Conservation (phyloP, 192 early-diverging fungal genomes). For the Coemansia sp. region DNA sequence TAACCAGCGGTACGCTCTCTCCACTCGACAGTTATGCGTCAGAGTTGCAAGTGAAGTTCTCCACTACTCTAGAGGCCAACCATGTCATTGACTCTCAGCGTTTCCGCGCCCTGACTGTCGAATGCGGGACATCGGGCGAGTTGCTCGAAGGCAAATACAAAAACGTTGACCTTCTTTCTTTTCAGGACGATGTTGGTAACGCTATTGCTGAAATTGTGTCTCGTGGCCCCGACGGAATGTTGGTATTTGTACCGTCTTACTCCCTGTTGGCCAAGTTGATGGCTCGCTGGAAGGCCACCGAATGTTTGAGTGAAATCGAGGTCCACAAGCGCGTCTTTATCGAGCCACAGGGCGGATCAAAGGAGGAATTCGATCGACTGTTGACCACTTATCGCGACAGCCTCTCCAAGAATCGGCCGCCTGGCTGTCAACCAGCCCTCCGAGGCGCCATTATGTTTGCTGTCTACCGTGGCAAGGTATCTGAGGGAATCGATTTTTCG, state of each 20-base stretch:
- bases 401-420: conserved; percentile 29
- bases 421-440: conserved; percentile 1
- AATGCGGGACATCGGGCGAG: conserved; percentile 50
- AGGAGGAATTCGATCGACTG: conserved; percentile 49
- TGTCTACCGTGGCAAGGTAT: conserved; percentile 59
- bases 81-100: conserved; percentile 72
- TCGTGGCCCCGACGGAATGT: conserved; percentile 50
- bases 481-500: conserved; percentile 57
- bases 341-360: conserved; percentile 45
- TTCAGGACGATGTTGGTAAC: conserved; percentile 62
- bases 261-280: conserved; percentile 47
- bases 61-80: conserved; percentile 60
- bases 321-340: conserved; percentile 41
- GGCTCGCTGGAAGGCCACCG: conserved; percentile 51
- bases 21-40: conserved; percentile 63
- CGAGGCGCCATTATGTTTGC: conserved; percentile 56
- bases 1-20: conserved; percentile 73
- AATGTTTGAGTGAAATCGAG: conserved; percentile 22
- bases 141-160: conserved; percentile 54
- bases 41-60: conserved; percentile 62
- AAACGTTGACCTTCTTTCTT: conserved; percentile 45
- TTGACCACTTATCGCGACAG: conserved; percentile 31
- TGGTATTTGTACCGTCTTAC: conserved; percentile 57
- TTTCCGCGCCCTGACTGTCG: conserved; percentile 61
- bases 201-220: conserved; percentile 44